Percentiles rank a stretch among this genome's conserved stretches.
These are phyloP conservation scores for Parasitella parasitica DNA, from an alignment of 371 early-diverging fungal species.

Conservation along the genomic window DNA sequence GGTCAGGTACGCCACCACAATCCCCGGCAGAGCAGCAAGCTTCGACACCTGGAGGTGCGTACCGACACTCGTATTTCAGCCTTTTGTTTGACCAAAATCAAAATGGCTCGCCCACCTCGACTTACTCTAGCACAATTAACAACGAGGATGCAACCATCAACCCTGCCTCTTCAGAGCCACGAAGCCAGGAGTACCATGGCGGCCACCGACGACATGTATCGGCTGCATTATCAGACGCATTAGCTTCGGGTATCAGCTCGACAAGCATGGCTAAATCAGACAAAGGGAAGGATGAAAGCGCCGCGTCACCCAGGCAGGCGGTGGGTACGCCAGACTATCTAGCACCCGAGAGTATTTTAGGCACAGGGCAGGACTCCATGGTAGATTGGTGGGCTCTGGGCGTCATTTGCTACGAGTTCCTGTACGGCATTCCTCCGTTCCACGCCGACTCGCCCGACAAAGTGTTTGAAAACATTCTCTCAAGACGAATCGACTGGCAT, in stretches of 20 bases:
- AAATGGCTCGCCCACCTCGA: conserved; percentile 8
- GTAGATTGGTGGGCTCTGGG: conserved; percentile 97
- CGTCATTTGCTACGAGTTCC: conserved; percentile 88
- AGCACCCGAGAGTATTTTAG: conserved; percentile 92
- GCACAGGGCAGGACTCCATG: conserved; percentile 80
- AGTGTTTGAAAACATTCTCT: conserved; percentile 86
- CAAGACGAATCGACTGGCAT: conserved; percentile 73
- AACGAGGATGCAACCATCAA: conserved; percentile 7
- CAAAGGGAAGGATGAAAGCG: not conserved
- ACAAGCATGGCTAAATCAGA: conserved; percentile 5
- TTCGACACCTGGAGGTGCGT: conserved; percentile 18
- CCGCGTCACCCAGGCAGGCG: conserved; percentile 21
- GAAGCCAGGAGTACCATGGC: conserved; percentile 9
- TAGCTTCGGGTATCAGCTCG: conserved; percentile 6
- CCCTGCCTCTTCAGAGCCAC: conserved; percentile 21
- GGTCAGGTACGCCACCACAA: conserved; percentile 44
- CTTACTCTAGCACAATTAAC: conserved; percentile 9
- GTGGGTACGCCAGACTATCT: conserved; percentile 98
- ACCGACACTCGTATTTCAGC: conserved; percentile 38
- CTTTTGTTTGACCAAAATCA: conserved; percentile 31
- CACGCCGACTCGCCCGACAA: conserved; percentile 78
- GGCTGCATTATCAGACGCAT: conserved; percentile 17
- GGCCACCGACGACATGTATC: conserved; percentile 27
- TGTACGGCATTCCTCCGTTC: conserved; percentile 87
- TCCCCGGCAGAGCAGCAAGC: conserved; percentile 12